Evolutionary conservation across 495 filamentous ascomycete species (phyloP).

Genomic region (Pseudotulostoma volvatum): DNA sequence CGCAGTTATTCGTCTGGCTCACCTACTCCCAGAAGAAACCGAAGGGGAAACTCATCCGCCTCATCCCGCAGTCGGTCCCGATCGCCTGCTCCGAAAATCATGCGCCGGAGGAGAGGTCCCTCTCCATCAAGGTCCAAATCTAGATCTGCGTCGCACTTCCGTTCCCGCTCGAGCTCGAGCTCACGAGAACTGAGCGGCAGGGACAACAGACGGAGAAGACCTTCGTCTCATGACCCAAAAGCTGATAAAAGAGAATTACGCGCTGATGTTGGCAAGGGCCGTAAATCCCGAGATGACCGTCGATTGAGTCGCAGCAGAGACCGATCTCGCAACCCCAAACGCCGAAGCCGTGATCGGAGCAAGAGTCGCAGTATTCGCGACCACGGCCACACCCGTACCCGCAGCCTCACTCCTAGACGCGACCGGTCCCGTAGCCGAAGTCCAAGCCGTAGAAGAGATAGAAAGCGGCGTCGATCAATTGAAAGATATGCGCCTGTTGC

Average conservation of each 20-base stretch:
- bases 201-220: slow-evolving; percentile 21
- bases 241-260: slow-evolving; percentile 22
- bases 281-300: slow-evolving; percentile 19
- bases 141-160: slow-evolving; percentile 17
- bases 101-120: slow-evolving; percentile 17
- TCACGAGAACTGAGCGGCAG: slow-evolving; percentile 12
- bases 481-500: slow-evolving; percentile 34
- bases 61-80: slow-evolving; percentile 33
- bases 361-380: slow-evolving; percentile 26
- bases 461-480: slow-evolving; percentile 35
- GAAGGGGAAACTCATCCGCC: slow-evolving; percentile 24
- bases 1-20: slow-evolving; percentile 41
- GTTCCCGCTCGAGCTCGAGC: slow-evolving; percentile 32
- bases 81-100: slow-evolving; percentile 16
- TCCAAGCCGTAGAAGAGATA: slow-evolving; percentile 21
- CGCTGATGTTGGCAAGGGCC: slow-evolving; percentile 37
- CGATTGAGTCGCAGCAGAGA: slow-evolving; percentile 26
- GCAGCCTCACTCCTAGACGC: slow-evolving; percentile 17
- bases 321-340: slow-evolving; percentile 17
- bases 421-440: slow-evolving; percentile 15
- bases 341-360: slow-evolving; percentile 26
- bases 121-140: slow-evolving; percentile 23
- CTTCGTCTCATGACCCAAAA: slow-evolving; percentile 26
- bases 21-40: slow-evolving; percentile 43
- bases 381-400: slow-evolving; percentile 24